Conservation (phyloP, 768 basidiomycete species). For the Glaciozyma martinii region DNA sequence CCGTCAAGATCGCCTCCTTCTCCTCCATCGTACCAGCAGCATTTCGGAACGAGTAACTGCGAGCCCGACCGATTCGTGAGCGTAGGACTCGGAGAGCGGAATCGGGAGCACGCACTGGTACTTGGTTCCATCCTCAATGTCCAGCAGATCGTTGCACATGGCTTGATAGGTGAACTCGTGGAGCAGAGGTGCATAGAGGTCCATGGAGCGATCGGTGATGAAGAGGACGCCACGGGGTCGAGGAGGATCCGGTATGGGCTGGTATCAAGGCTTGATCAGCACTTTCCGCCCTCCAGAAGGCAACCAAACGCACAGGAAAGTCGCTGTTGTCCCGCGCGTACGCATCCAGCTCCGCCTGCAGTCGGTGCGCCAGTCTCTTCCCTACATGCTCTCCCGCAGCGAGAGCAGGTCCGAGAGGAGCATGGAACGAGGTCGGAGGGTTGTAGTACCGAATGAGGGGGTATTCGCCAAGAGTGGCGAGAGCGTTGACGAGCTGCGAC, state of each 20-base stretch:
- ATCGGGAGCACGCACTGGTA: slow-evolving; percentile 58
- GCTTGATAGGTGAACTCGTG: slow-evolving; percentile 99
- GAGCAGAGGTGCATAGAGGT: slow-evolving; percentile 75
- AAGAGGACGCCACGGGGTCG: slow-evolving; percentile 72
- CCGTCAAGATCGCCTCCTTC: slow-evolving; percentile 74
- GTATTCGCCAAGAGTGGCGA: slow-evolving; percentile 81
- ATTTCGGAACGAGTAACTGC: slow-evolving; percentile 87
- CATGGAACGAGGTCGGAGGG: slow-evolving; percentile 72
- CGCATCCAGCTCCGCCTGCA: slow-evolving; percentile 76
- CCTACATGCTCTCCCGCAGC: slow-evolving; percentile 68
- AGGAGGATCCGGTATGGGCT: slow-evolving; percentile 40
- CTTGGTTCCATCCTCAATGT: slow-evolving; percentile 72
- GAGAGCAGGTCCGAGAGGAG: slow-evolving; percentile 58
- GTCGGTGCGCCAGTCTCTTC: slow-evolving; percentile 72
- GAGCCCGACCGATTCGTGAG: neutral
- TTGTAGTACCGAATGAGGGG: slow-evolving; percentile 89
- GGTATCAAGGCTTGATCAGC: slow-evolving; percentile 14
- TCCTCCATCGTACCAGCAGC: slow-evolving; percentile 75
- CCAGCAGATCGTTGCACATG: slow-evolving; percentile 90
- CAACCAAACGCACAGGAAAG: slow-evolving; percentile 58
- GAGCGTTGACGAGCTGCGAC: slow-evolving; percentile 67
- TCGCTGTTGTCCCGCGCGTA: slow-evolving; percentile 76
- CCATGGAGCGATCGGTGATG: slow-evolving; percentile 95
- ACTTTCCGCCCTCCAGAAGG: no score
- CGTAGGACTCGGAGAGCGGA: neutral